Evolutionary conservation across 352 stramenopile genomes (phyloP).

Genomic region (Sclerospora graminicola): DNA sequence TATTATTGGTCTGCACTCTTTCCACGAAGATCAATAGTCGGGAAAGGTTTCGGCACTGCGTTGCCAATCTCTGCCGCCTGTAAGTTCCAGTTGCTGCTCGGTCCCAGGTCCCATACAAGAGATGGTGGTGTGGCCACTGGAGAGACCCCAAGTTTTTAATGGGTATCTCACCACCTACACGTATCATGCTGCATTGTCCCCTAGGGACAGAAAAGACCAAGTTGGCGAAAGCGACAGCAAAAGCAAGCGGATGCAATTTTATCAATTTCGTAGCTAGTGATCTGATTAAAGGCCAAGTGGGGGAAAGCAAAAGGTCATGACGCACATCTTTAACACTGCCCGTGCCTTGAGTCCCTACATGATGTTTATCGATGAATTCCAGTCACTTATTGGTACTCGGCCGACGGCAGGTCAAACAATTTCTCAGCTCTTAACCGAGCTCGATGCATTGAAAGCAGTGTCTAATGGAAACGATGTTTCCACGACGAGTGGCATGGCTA

Average conservation of each 20-base stretch:
- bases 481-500: slow-evolving; percentile 5
- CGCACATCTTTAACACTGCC: slow-evolving; percentile 57
- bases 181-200: slow-evolving; percentile 68
- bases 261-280: slow-evolving; percentile 69
- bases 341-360: slow-evolving; percentile 70
- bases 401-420: slow-evolving; percentile 71
- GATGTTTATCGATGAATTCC: slow-evolving; percentile 85
- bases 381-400: slow-evolving; percentile 75
- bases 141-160: slow-evolving; percentile 77
- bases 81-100: slow-evolving; percentile 68
- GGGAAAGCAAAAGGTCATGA: slow-evolving; percentile 78
- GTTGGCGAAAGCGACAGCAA: slow-evolving; percentile 71
- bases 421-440: slow-evolving; percentile 75
- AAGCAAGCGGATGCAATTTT: slow-evolving; percentile 77
- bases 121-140: slow-evolving; percentile 81
- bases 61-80: slow-evolving; percentile 57
- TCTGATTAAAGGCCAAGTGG: slow-evolving; percentile 72
- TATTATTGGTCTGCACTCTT: slow-evolving; percentile 60
- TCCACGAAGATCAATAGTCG: slow-evolving; percentile 64
- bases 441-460: slow-evolving; percentile 57
- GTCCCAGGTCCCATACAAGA: too few species aligned
- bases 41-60: slow-evolving; percentile 46
- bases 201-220: slow-evolving; percentile 84
- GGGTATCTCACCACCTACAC: slow-evolving; percentile 66
- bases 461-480: slow-evolving; percentile 28